Evolutionary conservation across 2,329 filamentous ascomycete genomes (phyloP).

Genomic region (Beauveria sp.): DNA sequence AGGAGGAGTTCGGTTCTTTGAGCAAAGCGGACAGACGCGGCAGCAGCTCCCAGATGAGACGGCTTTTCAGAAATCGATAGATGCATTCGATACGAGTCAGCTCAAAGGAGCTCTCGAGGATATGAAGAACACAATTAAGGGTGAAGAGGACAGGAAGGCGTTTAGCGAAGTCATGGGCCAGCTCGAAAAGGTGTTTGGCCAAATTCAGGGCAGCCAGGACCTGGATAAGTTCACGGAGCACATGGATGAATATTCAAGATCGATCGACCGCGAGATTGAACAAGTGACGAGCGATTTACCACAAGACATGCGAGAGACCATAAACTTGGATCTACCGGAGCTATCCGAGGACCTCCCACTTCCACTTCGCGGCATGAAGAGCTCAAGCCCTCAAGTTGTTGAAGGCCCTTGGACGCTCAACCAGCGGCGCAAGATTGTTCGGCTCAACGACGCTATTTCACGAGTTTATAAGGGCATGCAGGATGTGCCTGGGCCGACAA

Average conservation of each 20-base stretch:
- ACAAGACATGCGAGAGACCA: constrained; percentile 19
- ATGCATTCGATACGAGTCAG: constrained; percentile 27
- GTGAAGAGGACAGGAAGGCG: constrained; percentile 25
- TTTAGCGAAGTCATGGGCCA: constrained; percentile 28
- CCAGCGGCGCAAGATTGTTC: constrained; percentile 30
- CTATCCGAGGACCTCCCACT: constrained; percentile 17
- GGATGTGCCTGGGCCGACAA: constrained; percentile 21
- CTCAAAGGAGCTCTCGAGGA: constrained; percentile 29
- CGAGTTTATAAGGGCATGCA: constrained; percentile 22
- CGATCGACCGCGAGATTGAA: constrained; percentile 28
- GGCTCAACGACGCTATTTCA: constrained; percentile 26
- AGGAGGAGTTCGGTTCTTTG: constrained; percentile 38
- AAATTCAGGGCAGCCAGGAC: constrained; percentile 25
- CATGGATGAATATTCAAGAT: constrained; percentile 27
- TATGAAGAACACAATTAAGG: constrained; percentile 30
- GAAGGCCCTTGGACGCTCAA: constrained; percentile 28
- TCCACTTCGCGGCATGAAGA: constrained; percentile 14
- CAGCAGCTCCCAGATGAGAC: constrained; percentile 30
- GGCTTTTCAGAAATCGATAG: constrained; percentile 33
- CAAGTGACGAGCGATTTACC: constrained; percentile 24
- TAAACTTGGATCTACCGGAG: constrained; percentile 18
- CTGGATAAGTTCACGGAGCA: constrained; percentile 27
- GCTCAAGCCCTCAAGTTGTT: constrained; percentile 27
- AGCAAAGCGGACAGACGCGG: constrained; percentile 33
- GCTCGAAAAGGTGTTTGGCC: constrained; percentile 24